Evolutionary conservation across 164 flowering plant genomes (phyloP).

Genomic region (Nelumbo lutea): DNA sequence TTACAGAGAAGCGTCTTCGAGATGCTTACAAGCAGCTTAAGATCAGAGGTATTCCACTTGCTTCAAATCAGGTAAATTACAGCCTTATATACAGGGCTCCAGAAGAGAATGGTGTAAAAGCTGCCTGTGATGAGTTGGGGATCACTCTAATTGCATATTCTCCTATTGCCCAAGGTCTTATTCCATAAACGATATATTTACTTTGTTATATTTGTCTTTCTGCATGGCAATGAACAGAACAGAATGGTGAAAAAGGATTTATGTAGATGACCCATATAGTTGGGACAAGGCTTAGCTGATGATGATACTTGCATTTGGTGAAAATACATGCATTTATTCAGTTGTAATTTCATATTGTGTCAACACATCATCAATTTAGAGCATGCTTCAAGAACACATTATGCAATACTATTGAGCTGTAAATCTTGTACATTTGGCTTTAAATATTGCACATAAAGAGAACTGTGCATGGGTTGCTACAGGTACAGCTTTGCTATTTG

Average conservation of each 20-base stretch:
- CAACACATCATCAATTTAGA: no score
- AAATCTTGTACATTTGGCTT: no score
- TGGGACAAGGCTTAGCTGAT: no score
- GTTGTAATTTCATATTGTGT: no score
- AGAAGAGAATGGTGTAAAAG: conserved; percentile 91
- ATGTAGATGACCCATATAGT: no score
- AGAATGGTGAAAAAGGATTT: no score
- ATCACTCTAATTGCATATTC: conserved; percentile 91
- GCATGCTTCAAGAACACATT: no score
- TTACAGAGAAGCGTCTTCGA: conserved; percentile 80
- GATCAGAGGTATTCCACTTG: conserved; percentile 83
- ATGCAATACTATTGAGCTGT: no score
- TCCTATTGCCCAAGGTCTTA: conserved; percentile 91
- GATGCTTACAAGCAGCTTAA: conserved; percentile 72
- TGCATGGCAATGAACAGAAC: not conserved
- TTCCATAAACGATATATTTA: conserved; percentile 3
- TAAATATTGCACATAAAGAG: no score
- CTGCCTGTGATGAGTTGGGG: conserved; percentile 96
- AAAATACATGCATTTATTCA: no score
- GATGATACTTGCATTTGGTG: not conserved
- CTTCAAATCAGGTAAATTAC: conserved; percentile 96
- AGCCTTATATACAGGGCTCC: conserved; percentile 90
- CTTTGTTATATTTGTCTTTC: not conserved
- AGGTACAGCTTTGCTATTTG: no score
- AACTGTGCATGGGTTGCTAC: no score